These are phyloP conservation scores for Aplosporella prunicola DNA, from an alignment of 2,329 filamentous ascomycete species.

Conservation along the genomic window DNA sequence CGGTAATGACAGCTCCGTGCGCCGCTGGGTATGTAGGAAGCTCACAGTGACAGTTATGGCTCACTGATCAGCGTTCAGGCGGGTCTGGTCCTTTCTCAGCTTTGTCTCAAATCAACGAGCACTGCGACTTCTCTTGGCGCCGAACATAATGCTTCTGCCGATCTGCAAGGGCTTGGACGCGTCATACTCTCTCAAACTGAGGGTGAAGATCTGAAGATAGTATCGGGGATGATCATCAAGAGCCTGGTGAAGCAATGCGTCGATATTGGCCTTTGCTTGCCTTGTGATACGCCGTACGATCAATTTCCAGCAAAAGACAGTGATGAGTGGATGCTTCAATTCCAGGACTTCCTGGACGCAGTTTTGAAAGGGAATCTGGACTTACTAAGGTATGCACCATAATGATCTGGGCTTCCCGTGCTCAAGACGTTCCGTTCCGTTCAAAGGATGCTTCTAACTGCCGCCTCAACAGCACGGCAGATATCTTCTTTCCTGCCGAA, in stretches of 20 bases:
- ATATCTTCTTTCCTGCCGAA: constrained; percentile 6
- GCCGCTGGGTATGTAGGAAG: constrained; percentile 1
- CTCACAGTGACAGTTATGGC: neutral
- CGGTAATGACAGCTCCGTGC: neutral
- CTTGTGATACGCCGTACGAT: constrained; percentile 15
- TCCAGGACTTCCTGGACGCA: constrained; percentile 21
- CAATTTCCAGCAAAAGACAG: constrained; percentile 17
- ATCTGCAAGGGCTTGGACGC: constrained; percentile 15
- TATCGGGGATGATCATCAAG: constrained; percentile 24
- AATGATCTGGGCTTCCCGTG: no score
- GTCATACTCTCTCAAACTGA: constrained; percentile 18
- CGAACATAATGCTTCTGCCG: no score
- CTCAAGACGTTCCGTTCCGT: no score
- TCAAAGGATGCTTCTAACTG: no score
- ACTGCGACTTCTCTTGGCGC: neutral
- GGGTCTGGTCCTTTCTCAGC: constrained; percentile 1
- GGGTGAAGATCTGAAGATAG: constrained; percentile 22
- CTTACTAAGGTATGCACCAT: no score
- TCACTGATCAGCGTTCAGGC: neutral
- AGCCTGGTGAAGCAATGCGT: constrained; percentile 18
- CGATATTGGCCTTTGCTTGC: constrained; percentile 21
- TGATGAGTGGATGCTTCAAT: constrained; percentile 20
- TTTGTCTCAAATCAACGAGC: neutral
- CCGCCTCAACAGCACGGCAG: neutral
- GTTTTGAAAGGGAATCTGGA: constrained; percentile 12